Percentiles rank a stretch among this genome's conserved stretches.
Conservation (phyloP, 2,329 filamentous ascomycete species). For the Epichloe gansuensis region DNA sequence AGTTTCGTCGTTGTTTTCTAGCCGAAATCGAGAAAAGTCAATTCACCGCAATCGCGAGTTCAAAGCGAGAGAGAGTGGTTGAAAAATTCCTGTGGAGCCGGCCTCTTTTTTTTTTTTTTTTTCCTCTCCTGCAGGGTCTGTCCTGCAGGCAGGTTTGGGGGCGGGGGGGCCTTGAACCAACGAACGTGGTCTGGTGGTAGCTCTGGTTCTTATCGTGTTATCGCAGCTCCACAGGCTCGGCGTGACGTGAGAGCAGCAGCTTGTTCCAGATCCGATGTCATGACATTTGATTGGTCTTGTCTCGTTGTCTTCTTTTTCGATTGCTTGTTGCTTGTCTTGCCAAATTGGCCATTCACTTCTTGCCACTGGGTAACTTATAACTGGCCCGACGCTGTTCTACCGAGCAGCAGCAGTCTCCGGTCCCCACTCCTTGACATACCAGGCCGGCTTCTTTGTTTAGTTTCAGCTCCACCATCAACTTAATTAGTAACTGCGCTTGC, state of each 20-base stretch:
- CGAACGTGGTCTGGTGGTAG: too few relatives aligned
- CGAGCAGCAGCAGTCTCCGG: background rate
- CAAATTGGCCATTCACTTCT: too few relatives aligned
- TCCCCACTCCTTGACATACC: background rate
- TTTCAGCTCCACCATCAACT: background rate
- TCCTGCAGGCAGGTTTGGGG: background rate
- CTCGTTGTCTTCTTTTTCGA: background rate
- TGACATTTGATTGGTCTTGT: too few relatives aligned
- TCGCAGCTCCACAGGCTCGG: background rate
- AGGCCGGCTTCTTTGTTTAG: background rate
- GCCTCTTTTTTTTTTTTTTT: conserved; percentile 1
- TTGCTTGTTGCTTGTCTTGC: background rate
- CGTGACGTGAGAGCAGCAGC: too few relatives aligned
- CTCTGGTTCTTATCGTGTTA: conserved; percentile 9
- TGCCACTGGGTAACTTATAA: too few relatives aligned
- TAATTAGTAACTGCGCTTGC: background rate
- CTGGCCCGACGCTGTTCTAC: too few relatives aligned
- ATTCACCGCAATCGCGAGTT: background rate
- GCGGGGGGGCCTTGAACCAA: background rate
- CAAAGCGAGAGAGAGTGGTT: background rate
- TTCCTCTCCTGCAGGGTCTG: conserved; percentile 1
- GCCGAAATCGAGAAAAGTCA: background rate
- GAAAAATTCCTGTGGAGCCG: conserved; percentile 7
- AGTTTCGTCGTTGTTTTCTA: background rate
- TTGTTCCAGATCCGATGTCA: too few relatives aligned